Base-by-base conservation (phyloP, 495 filamentous ascomycete genomes). In the Cercophora sp. region DNA sequence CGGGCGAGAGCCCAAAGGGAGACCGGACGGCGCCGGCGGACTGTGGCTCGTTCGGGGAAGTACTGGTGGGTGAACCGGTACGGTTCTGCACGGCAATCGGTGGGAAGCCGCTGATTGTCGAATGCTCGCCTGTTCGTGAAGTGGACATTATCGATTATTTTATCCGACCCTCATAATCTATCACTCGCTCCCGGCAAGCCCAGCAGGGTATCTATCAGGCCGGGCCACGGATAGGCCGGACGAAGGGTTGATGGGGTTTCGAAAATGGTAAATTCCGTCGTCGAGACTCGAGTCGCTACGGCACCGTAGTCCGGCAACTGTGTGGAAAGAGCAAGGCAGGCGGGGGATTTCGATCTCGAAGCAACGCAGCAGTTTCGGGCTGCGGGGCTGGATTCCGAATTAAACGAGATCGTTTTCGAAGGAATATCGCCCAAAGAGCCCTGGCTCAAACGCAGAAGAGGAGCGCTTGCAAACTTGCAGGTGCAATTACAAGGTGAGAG, bases 81-180 rank as follows among this genome's bases (percentile, higher is more conserved):
- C 85, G 84, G 49, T 85, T 74, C 64, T 89, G 85, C 56, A 71
- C 70, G 29, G 73, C 68, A 43, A 78, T 70, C 53, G 80, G 84
- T 68, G 81, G 79, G 51, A 81, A 77, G 66, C 81, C 86, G 69
- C 81, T 86, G 78, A 82, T 82, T 73, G 69, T 85, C 79, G 81
- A 80, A 75, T 83, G 76, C 77, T 89, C 65, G 61, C 59, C 79
- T 77, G 88, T 80, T 85, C 89, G 81, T 87, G 85, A 82, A 70
- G 85, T 89, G 75, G 88, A 86, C 93, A 96, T 96, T 88, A 93
- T 88, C 77, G 73, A 86, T 88, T 87, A 87, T 75, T 54, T 69
- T 71, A 69, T 63, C 68, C 62, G 67, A 66, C 66, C 67, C 68
- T 74, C 68, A 73, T 76, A 66, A 59, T 55, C 43, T 54, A 20